These are phyloP conservation scores for Tylopilus balloui DNA, from an alignment of 768 basidiomycete genomes.

Conservation along the genomic window DNA sequence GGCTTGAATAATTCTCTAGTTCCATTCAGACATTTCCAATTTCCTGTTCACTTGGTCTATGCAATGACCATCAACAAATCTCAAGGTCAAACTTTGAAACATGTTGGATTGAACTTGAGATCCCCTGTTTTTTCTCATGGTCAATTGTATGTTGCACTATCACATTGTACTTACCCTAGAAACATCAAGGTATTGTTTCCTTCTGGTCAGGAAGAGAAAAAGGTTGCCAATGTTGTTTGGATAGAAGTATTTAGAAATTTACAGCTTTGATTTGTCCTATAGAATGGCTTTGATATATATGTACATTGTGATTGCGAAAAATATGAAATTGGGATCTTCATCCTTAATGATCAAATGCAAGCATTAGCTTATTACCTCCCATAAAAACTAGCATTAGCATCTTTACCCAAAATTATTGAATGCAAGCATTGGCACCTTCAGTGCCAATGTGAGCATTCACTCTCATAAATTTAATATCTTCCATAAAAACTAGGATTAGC, in stretches of 20 bases:
- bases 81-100: slow-evolving; percentile 32
- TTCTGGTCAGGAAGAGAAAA: background rate
- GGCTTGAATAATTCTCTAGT: slow-evolving; percentile 17
- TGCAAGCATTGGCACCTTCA: too few species aligned
- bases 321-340: too few species aligned
- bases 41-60: slow-evolving; percentile 36
- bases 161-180: background rate
- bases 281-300: too few species aligned
- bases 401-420: too few species aligned
- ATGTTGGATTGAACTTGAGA: slow-evolving; percentile 23
- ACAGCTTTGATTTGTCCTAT: background rate
- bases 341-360: too few species aligned
- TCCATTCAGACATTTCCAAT: slow-evolving; percentile 22
- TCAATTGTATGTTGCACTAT: background rate
- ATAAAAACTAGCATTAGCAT: too few species aligned
- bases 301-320: too few species aligned
- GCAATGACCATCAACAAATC: slow-evolving; percentile 38
- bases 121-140: slow-evolving; percentile 2
- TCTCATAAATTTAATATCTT: too few species aligned
- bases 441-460: too few species aligned
- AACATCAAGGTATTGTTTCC: background rate
- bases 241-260: slow-evolving; percentile 1
- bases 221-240: background rate
- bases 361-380: too few species aligned
- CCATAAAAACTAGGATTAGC: too few species aligned